Base-by-base conservation (phyloP, 345 rosid genomes). In the Aquilaria malaccensis region DNA sequence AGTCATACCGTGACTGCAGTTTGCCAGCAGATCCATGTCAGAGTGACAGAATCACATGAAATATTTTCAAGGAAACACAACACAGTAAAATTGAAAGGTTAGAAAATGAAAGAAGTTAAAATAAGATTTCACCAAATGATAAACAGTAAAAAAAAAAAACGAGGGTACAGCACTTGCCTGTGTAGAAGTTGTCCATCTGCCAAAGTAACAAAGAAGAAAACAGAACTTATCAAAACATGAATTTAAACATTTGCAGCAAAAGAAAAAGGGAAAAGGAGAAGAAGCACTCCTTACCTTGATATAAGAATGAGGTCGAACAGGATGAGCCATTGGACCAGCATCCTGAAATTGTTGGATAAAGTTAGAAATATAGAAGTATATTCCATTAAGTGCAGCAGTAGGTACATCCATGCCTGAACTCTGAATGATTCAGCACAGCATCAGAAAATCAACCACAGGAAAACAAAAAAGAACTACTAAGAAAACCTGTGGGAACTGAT, bases 281-380 rank as follows among this genome's bases (percentile, higher is more conserved):
- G 63, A 63, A 30, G 37, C 55, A 49, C 33, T 56, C 30, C 74
- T 67, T 57, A 94, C 99, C 99, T 90, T 91, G 70, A 94, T 91
- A 76, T 94, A 94, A 70, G 97, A 94, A 81, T 94, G 96, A 10
- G 99, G 97, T 55, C 95, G 81, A 60, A 94, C 97, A 67, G 99
- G 99, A 77, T 94, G 97, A 69, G 99, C 97, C 97, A 94, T 94
- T 30, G 99, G 99, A 80, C 99, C 96, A 66, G 89, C 85, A 88
- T 94, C 99, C 99, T 90, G 71, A 51, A 64, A 59, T 54, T 53
- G 63, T 13, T 32, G 52, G 69, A 51, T 55, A 59, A 49, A 41
- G 33, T 22, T 15, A 61, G 50, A 32, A 11, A 11, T 37, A 56
- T 33, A 54, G 12, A 66, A 58, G 45, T 13, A 59, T 29, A 30